Evolutionary conservation across 2,329 filamentous ascomycete genomes (phyloP), one percentile per base, ranked within the genome.

Genomic region (Lasiodiplodia citricola): DNA sequence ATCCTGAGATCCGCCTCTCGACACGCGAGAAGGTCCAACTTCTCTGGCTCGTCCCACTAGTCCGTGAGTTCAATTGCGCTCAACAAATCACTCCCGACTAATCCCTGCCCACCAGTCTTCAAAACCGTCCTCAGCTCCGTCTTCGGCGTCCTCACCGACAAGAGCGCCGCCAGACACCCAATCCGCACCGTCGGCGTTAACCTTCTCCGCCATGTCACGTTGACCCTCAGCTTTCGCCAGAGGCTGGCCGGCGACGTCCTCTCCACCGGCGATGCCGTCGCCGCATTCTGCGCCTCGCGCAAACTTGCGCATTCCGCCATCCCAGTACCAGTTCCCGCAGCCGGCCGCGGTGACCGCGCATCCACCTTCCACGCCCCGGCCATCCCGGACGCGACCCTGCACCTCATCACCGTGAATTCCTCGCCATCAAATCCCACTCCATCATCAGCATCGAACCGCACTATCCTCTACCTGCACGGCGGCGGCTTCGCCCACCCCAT

Each of bases 401-500:
- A 67, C 74, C 11, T 63, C 41, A 51, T 63, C 58, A 50, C 56
- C 11, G 10, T 18, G 0, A n/a, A 37, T 21, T 6, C 18, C 37
- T 21, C 37, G 11, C 2, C 58, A 8, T 28, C 57, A 6, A 10
- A 35, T 10, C 31, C 10, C 41, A 2, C 21, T 18, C 13, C 16
- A 13, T 10, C 70, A 11, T 65, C 77, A 8, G n/a, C 65, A 2
- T 72, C 76, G 3, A 71, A 68, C 38, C 51, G 51, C 2, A 72
- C 80, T n/a, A 73, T 63, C 58, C 44, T 63, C 41, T 63, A 63
- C 44, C 58, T 82, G 25, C 80, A 83, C 70, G 74, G 82, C 68
- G 81, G 82, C 71, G 80, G 80, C 41, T 81, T 80, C 60, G 80
- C 76, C 3, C 83, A 77, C 70, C 75, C 81, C 2, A 72, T 79